These are phyloP conservation scores for Colletotrichum siamense DNA, from an alignment of 2,329 filamentous ascomycete genomes.

Conservation along the genomic window DNA sequence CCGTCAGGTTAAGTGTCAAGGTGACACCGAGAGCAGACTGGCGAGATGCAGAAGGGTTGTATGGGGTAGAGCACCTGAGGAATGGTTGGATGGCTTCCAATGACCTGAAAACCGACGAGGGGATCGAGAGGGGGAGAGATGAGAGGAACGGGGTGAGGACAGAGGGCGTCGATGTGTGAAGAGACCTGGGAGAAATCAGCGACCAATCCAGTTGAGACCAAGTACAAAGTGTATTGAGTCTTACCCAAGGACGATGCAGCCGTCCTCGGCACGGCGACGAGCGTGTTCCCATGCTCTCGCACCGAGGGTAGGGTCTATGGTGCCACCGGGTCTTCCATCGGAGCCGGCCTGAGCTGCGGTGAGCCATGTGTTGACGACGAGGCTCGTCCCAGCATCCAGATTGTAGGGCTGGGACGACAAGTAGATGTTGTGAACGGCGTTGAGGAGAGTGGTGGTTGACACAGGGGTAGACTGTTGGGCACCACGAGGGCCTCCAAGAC, in stretches of 20 bases:
- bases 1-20: slow-evolving; percentile 81
- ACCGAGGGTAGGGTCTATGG: slow-evolving; percentile 80
- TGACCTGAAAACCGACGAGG: slow-evolving; percentile 76
- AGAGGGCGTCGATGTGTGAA: slow-evolving; percentile 88
- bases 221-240: slow-evolving; percentile 30
- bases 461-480: slow-evolving; percentile 79
- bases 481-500: slow-evolving; percentile 60
- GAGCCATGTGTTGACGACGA: slow-evolving; percentile 96
- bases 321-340: slow-evolving; percentile 75
- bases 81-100: slow-evolving; percentile 86
- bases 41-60: slow-evolving; percentile 83
- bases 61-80: slow-evolving; percentile 83
- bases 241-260: slow-evolving; percentile 88
- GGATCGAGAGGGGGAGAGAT: slow-evolving; percentile 80
- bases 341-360: slow-evolving; percentile 75
- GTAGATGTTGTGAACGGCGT: slow-evolving; percentile 90
- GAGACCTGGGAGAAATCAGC: slow-evolving; percentile 62
- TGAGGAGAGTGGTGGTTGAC: slow-evolving; percentile 91
- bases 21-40: slow-evolving; percentile 83
- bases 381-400: slow-evolving; percentile 86
- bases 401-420: slow-evolving; percentile 81
- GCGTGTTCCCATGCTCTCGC: slow-evolving; percentile 95
- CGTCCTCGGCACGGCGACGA: slow-evolving; percentile 90
- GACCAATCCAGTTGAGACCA: not conserved
- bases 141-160: slow-evolving; percentile 81